Base-by-base conservation (phyloP, 192 early-diverging fungal species). In the Podila horticola region DNA sequence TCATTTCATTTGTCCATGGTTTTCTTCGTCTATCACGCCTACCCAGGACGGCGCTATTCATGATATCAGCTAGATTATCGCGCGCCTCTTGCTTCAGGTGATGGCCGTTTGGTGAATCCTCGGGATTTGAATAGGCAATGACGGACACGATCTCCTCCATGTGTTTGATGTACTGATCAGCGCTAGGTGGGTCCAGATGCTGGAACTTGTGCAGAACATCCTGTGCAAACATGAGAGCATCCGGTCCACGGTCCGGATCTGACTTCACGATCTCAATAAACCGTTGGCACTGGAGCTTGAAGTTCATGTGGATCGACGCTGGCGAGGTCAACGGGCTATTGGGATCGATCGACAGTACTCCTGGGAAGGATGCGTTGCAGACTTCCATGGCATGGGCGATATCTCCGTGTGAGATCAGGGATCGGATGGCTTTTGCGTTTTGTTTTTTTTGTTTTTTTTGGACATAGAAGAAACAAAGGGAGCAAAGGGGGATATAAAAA, bases 1-100 rank as follows among this genome's bases (percentile, higher is more conserved):
- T 36, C 34, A 36, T 11, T 36, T 36, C 34, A 10, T 36, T 1
- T 36, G 34, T 36, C 34, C 15, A 45, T 15, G 13, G 41, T 0
- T 45, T 17, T 45, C 26, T 29, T 26, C 12, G 13, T 50, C 15
- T 8, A 58, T 20, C 6, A 22, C 31, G 58, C 73, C 8, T 88
- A 93, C 92, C 82, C 33, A 93, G 82, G 60, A 93, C 89, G 28
- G 88, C 85, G 64, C 86, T 90, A 60, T 93, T 93, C 64, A 93
- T 72, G 33, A 74, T 71, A 36, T 84, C 83, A 24, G 92, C 92
- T 13, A 92, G 83, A 5, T 84, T 72, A 52, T 92, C 90, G 28
- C 92, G 74, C 45, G 84, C 79, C 8, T 84, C 82, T 63, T 90
- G 89, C 34, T 87, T 77, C 6, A 93, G 68, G 33, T 85, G 86